Evolutionary conservation across 1,284 basidiomycete species (phyloP).

Genomic region (Amylostereum chailletii): DNA sequence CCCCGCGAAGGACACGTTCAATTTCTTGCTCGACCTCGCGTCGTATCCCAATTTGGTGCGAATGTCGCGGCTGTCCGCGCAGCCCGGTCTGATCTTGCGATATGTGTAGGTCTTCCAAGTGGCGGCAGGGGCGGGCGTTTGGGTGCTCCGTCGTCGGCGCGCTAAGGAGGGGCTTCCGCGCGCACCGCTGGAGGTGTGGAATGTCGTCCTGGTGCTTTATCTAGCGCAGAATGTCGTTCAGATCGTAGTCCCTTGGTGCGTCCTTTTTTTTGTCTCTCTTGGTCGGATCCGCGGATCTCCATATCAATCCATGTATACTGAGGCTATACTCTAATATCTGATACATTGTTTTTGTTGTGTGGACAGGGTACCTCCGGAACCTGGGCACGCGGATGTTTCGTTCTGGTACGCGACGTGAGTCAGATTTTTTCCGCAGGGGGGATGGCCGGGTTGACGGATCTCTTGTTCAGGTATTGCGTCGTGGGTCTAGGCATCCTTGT

Average conservation of each 20-base stretch:
- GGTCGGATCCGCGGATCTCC: no score
- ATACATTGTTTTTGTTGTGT: neutral
- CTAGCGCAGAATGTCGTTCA: slow-evolving; percentile 11
- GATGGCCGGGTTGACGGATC: neutral
- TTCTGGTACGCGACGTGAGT: slow-evolving; percentile 27
- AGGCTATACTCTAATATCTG: neutral
- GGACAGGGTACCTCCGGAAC: slow-evolving; percentile 24
- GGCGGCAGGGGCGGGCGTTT: slow-evolving; percentile 11
- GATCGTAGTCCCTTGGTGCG: slow-evolving; percentile 14
- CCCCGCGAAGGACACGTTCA: slow-evolving; percentile 40
- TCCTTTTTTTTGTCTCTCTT: neutral
- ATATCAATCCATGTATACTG: neutral
- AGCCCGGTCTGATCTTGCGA: neutral
- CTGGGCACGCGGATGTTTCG: slow-evolving; percentile 19
- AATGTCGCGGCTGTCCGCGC: neutral
- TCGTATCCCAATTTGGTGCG: slow-evolving; percentile 7
- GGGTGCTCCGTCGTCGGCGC: slow-evolving; percentile 10
- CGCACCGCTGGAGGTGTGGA: slow-evolving; percentile 10
- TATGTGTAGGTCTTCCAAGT: slow-evolving; percentile 7
- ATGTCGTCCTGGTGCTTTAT: slow-evolving; percentile 9
- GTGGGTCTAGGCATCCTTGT: slow-evolving; percentile 20
- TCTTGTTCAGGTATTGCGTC: slow-evolving; percentile 13
- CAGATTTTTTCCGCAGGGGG: neutral
- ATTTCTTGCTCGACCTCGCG: slow-evolving; percentile 42
- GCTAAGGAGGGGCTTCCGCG: slow-evolving; percentile 7